Conservation (phyloP, 2,329 filamentous ascomycete species). For the Colletotrichum agaves region DNA sequence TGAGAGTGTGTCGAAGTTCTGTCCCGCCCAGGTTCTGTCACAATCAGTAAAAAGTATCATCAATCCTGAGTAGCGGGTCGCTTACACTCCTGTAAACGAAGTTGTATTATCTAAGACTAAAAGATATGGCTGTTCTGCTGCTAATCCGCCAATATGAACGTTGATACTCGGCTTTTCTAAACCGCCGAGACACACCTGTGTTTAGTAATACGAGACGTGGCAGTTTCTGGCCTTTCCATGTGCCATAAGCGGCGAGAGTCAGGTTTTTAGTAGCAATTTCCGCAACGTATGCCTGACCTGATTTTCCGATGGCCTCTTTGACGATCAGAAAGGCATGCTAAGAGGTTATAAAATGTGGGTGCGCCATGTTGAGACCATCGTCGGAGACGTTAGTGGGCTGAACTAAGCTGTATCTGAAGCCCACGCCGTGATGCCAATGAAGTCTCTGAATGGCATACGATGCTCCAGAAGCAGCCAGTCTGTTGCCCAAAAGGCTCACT, state of each 20-base stretch:
- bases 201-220: neutral
- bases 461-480: slow-evolving; percentile 12
- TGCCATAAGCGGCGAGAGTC: slow-evolving; percentile 6
- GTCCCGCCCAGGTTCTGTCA: neutral
- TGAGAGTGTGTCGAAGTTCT: neutral
- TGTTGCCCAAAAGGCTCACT: slow-evolving; percentile 4
- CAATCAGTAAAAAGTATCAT: neutral
- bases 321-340: slow-evolving; percentile 8
- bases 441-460: neutral
- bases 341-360: neutral
- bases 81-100: neutral
- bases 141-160: neutral
- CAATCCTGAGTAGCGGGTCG: neutral
- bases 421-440: slow-evolving; percentile 10
- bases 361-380: slow-evolving; percentile 9
- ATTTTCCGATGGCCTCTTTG: slow-evolving; percentile 12
- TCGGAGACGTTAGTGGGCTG: slow-evolving; percentile 11
- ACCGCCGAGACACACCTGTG: neutral
- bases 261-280: slow-evolving; percentile 1
- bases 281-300: neutral
- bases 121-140: neutral
- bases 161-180: slow-evolving; percentile 3
- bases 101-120: neutral
- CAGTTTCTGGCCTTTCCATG: neutral
- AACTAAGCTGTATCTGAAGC: slow-evolving; percentile 6